Conservation (phyloP, 768 basidiomycete species). For the Trametes villosa region DNA sequence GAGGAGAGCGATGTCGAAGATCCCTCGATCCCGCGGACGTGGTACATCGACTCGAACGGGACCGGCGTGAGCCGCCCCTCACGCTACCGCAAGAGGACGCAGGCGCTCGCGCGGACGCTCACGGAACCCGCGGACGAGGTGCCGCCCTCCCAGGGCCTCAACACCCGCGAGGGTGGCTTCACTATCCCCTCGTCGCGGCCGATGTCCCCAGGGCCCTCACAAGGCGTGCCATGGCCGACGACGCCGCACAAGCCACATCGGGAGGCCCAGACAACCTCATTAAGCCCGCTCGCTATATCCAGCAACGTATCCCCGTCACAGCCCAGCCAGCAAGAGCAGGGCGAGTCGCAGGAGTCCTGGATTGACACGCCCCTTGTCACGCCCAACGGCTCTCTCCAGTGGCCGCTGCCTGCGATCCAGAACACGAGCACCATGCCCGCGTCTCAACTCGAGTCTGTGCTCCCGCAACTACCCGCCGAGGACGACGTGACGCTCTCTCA, state of each 20-base stretch:
- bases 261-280: background rate
- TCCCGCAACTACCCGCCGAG: slow-evolving; percentile 30
- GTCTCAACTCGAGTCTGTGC: slow-evolving; percentile 42
- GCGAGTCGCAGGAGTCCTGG: slow-evolving; percentile 48
- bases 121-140: slow-evolving; percentile 40
- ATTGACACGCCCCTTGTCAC: slow-evolving; percentile 58
- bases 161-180: slow-evolving; percentile 16
- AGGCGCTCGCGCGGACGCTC: slow-evolving; percentile 35
- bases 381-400: slow-evolving; percentile 58
- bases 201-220: background rate
- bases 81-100: slow-evolving; percentile 31
- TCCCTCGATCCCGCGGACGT: slow-evolving; percentile 8
- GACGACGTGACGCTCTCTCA: slow-evolving; percentile 44
- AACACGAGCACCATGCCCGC: slow-evolving; percentile 39
- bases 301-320: slow-evolving; percentile 5
- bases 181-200: slow-evolving; percentile 9
- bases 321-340: slow-evolving; percentile 1
- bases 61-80: slow-evolving; percentile 12
- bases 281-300: slow-evolving; percentile 7
- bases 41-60: slow-evolving; percentile 21
- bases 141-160: slow-evolving; percentile 12
- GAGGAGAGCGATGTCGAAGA: slow-evolving; percentile 23
- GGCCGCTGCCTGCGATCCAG: slow-evolving; percentile 32
- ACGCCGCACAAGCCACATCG: slow-evolving; percentile 15
- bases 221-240: background rate